Evolutionary conservation across 805 yeast species (phyloP).

Genomic region (Kodamaea fukazawae): DNA sequence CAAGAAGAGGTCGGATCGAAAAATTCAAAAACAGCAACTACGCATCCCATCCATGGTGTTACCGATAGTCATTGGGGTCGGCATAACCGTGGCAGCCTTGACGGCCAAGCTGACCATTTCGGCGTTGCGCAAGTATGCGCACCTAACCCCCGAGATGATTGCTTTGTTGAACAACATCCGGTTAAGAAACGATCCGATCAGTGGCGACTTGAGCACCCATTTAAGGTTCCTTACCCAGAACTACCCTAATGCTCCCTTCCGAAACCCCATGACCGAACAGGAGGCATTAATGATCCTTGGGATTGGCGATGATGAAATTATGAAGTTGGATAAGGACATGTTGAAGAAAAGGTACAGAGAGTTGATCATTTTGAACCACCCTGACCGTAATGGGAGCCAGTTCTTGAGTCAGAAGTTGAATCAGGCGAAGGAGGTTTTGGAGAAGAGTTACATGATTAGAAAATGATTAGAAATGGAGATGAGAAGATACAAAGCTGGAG

Average conservation of each 20-base stretch:
- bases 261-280: conserved; percentile 39
- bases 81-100: conserved; percentile 51
- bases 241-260: conserved; percentile 29
- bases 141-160: conserved; percentile 33
- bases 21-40: not conserved
- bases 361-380: conserved; percentile 42
- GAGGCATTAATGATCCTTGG: conserved; percentile 43
- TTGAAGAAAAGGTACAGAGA: conserved; percentile 36
- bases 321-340: conserved; percentile 20
- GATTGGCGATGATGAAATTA: conserved; percentile 39
- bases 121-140: conserved; percentile 28
- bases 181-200: not conserved
- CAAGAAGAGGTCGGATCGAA: not conserved
- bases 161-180: conserved; percentile 34
- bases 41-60: conserved; percentile 25
- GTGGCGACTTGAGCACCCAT: conserved; percentile 8
- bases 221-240: conserved; percentile 17
- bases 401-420: conserved; percentile 42
- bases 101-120: conserved; percentile 33
- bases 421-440: conserved; percentile 42
- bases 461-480: no score
- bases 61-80: conserved; percentile 55
- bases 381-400: conserved; percentile 41
- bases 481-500: no score
- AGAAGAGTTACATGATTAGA: conserved; percentile 36